A percentile compares a stretch with the other conserved stretches of the same genome.
Conservation (phyloP, 2,329 filamentous ascomycete genomes). For the Dactylellina leptospora region DNA sequence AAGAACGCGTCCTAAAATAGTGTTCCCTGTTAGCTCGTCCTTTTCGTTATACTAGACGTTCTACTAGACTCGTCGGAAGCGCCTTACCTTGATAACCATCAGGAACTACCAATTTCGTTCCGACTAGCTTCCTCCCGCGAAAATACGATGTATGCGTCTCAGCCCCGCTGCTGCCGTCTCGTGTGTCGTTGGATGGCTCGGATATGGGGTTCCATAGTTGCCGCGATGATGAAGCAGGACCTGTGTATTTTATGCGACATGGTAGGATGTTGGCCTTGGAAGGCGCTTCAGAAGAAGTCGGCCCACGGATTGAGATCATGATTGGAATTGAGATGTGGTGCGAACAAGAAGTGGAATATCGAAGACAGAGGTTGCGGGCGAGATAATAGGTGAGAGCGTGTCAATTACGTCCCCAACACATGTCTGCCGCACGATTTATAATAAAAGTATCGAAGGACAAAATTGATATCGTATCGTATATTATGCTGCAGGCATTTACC, state of each 20-base stretch:
- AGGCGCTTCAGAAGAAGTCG: constrained; percentile 1
- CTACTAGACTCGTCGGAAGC: too few species aligned
- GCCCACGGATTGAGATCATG: constrained; percentile 47
- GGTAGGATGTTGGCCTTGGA: constrained; percentile 49
- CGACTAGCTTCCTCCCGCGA: constrained; percentile 42
- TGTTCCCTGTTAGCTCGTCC: neutral
- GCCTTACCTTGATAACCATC: constrained; percentile 48
- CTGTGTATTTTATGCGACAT: constrained; percentile 50
- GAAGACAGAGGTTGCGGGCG: too few species aligned
- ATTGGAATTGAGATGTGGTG: neutral
- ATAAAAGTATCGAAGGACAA: too few species aligned
- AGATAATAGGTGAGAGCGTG: too few species aligned
- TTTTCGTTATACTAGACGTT: neutral
- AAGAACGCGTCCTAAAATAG: constrained; percentile 22
- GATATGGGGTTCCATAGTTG: constrained; percentile 43
- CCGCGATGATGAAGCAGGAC: constrained; percentile 46
- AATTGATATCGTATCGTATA: too few species aligned
- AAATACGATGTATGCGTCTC: constrained; percentile 46
- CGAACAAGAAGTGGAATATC: too few species aligned
- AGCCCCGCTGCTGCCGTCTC: neutral
- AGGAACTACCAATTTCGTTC: constrained; percentile 38
- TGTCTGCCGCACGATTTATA: too few species aligned
- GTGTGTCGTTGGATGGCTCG: neutral
- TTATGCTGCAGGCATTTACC: too few species aligned
- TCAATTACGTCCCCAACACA: too few species aligned